Percentiles rank a stretch among this genome's conserved stretches.
Evolutionary conservation across 768 basidiomycete genomes (phyloP).

Genomic region (Boletus huronensis): DNA sequence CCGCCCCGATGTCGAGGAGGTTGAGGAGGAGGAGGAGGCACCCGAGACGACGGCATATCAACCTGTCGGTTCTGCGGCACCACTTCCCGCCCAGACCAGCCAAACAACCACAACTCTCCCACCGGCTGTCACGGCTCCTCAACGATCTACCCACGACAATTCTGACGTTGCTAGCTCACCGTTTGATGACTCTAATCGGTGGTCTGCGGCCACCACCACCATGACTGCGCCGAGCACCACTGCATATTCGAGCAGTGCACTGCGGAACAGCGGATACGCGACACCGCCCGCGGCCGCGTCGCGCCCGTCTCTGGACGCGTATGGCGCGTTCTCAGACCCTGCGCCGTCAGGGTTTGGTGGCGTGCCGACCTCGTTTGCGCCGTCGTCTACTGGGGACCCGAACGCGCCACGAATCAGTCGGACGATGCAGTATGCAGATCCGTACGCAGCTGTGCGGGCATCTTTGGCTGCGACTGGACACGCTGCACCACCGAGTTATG

Average conservation of each 20-base stretch:
- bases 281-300: constrained; percentile 35
- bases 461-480: constrained; percentile 38
- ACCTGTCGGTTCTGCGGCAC: constrained; percentile 34
- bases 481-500: constrained; percentile 49
- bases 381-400: constrained; percentile 31
- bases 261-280: constrained; percentile 25
- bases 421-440: constrained; percentile 93
- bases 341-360: constrained; percentile 70
- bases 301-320: constrained; percentile 78
- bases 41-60: constrained; percentile 48
- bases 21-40: constrained; percentile 51
- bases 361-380: constrained; percentile 33
- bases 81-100: constrained; percentile 32
- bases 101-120: constrained; percentile 17
- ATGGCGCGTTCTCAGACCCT: constrained; percentile 89
- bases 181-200: constrained; percentile 55
- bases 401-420: constrained; percentile 61
- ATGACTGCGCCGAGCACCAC: constrained; percentile 26
- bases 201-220: constrained; percentile 34
- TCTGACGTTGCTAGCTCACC: constrained; percentile 29
- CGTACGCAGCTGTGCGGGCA: constrained; percentile 78
- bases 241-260: constrained; percentile 20
- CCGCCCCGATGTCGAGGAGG: constrained; percentile 52
- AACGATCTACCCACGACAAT: constrained; percentile 27
- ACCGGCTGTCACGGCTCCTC: constrained; percentile 7